Evolutionary conservation across 2,329 filamentous ascomycete genomes (phyloP), one percentile per base, ranked within the genome.

Genomic region (Botrytis medusae): DNA sequence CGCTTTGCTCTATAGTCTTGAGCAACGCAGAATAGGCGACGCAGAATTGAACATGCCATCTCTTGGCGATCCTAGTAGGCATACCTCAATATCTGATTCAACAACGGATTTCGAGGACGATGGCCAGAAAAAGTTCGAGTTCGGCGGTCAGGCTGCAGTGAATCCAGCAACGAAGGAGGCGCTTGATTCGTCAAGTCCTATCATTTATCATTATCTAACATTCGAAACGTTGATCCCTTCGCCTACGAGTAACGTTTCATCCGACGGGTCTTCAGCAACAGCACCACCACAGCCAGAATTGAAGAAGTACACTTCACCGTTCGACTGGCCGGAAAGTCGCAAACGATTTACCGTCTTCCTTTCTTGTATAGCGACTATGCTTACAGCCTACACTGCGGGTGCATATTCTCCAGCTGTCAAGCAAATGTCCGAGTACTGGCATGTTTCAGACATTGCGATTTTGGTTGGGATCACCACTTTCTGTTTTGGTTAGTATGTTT

Each of bases 351-450:
- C 93, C 77, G 89, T 95, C 14, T 87, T 86, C 79, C 85, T 97
- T 20, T 93, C 92, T 14, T 97, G 92, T 80, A 82, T 90, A 10
- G 93, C 93, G 1, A 97, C 94, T 0, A 87, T 89, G 32, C 83
- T 95, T 69, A 93, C 94, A 0, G 94, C 93, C 10, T 97, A 95
- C 81, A 88, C 92, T 0, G 92, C 94, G 0, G 94, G 94, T 4
- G 88, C 93, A 3, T 96, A 96, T 81, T 92, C 91, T 10, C 91
- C 93, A 0, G 89, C 92, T 0, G 84, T 90, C 0, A 81, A 82
- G 8, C 87, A 92, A 71, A 90, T 97, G 85, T 87, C 86, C 1
- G 81, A 83, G 2, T 88, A 92, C 79, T 93, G 93, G 83, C 81
- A 87, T 5, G 85, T 93, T 0, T 91, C 89, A 57, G 84, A 85